These are phyloP conservation scores for Prunus kanzakura DNA, from an alignment of 306 rosid species.

Conservation along the genomic window DNA sequence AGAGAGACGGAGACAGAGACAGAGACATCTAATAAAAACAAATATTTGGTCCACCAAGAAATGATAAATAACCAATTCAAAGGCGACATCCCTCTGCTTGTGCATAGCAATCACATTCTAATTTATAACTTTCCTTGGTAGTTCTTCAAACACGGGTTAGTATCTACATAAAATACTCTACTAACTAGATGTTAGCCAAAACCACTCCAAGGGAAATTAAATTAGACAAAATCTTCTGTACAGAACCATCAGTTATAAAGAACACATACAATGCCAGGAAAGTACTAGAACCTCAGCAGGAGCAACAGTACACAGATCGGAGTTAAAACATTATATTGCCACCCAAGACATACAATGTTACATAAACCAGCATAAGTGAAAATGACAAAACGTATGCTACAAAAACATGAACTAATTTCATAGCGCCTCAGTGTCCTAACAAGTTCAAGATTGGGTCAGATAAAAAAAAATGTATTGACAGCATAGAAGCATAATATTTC, in stretches of 20 bases:
- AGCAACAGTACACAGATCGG: not conserved
- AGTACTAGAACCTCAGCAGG: not conserved
- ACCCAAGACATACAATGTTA: not conserved
- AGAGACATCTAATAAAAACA: no score
- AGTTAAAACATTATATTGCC: not conserved
- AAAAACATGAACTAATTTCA: not conserved
- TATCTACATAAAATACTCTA: not conserved
- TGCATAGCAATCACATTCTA: not conserved
- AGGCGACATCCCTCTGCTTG: not conserved
- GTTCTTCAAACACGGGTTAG: not conserved
- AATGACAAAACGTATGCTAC: not conserved
- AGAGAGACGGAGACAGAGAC: no score
- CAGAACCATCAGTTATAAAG: not conserved
- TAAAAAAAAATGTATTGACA: not conserved
- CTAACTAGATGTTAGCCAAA: not conserved
- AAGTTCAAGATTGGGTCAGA: not conserved
- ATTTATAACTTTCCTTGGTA: not conserved
- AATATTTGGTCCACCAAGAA: not conserved
- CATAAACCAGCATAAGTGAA: not conserved
- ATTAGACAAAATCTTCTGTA: not conserved
- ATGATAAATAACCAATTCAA: not conserved
- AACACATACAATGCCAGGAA: not conserved
- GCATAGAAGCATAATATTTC: not conserved
- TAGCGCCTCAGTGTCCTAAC: not conserved
- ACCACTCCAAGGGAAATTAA: not conserved